Base-by-base conservation (phyloP, 257 asterid genomes). In the Lycium ferocissimum region DNA sequence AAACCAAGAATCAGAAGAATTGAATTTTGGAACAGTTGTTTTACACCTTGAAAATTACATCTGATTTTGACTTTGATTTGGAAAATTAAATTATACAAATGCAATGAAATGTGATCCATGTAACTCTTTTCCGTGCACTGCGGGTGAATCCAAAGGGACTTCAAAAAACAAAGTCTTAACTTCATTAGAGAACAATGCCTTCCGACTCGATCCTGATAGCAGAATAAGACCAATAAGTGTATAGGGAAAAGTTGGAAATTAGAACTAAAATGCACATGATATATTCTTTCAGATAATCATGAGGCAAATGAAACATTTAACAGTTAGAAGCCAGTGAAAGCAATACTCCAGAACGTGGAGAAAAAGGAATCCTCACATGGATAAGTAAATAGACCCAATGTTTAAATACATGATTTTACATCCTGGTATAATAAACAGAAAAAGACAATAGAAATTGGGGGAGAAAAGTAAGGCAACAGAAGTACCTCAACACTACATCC, bases 401-500 rank as follows among this genome's bases (percentile, higher is more conserved):
- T 1, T 20, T 20, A 51, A 2, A 47, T 49, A 3, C 62, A 4
- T 22, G 62, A 75, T 75, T 20, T 73, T 49, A 20, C 43, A 49
- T 49, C 12, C 43, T 49, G 57, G 40, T 73, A 73, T n/a, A 43
- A 72, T 72, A 49, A 75, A 20, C 43, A 47, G 61, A 73, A 47
- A 71, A n/a, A 45, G 0, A 73, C 10, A 73, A 2, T 61, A 47
- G 81, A 75, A 75, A 12, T 17, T 70, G n/a, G 0, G 43, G 62
- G 18, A 12, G 43, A 18, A 45, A 49, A 22, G 14, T 12, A 75
- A 13, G 81, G 59, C 22, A 75, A 75, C 81, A 53, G 82, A 76
- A 76, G 47, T 76, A 69, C 69, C 51, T 22, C 63, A 76, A 76
- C 13, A 13, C 82, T 76, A 45, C 78, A 82, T 80, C 63, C 80